These are phyloP conservation scores for Telfairia occidentalis DNA, from an alignment of 331 rosid species.

Conservation along the genomic window DNA sequence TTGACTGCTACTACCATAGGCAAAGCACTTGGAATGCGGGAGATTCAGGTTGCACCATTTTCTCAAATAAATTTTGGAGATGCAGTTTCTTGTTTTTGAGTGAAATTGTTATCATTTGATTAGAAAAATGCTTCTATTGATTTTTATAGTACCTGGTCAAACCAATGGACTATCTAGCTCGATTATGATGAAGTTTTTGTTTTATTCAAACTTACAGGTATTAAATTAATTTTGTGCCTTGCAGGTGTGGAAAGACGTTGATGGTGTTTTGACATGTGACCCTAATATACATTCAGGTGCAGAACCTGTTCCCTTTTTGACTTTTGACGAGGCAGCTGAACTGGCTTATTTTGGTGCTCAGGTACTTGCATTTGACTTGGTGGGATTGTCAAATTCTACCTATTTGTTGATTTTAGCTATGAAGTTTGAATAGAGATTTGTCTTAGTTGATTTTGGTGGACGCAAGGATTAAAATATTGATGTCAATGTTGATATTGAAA, in stretches of 20 bases:
- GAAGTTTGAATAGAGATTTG: background rate
- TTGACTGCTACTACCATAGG: slow-evolving; percentile 94
- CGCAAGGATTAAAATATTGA: too few relatives aligned
- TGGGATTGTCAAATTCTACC: background rate
- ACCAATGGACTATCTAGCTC: background rate
- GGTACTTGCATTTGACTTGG: slow-evolving; percentile 25
- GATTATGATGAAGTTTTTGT: background rate
- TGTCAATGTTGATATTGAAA: too few relatives aligned
- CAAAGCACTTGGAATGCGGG: slow-evolving; percentile 81
- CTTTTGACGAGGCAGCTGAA: slow-evolving; percentile 96
- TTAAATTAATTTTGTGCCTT: slow-evolving; percentile 15
- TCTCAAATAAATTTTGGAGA: slow-evolving; percentile 7
- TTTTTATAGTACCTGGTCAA: background rate
- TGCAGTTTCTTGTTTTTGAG: background rate
- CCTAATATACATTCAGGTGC: slow-evolving; percentile 64
- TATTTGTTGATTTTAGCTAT: background rate
- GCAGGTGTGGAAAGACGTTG: slow-evolving; percentile 99
- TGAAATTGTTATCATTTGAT: background rate
- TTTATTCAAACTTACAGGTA: background rate
- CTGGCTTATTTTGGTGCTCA: slow-evolving; percentile 99
- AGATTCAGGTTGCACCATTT: slow-evolving; percentile 54
- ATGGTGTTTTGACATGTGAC: slow-evolving; percentile 92
- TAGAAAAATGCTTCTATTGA: background rate
- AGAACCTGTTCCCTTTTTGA: slow-evolving; percentile 76
- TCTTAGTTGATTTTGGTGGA: background rate